Percentiles rank a stretch among this genome's conserved stretches.
Conservation (phyloP, 2,329 filamentous ascomycete genomes). For the Fusarium brevicatenulatum region DNA sequence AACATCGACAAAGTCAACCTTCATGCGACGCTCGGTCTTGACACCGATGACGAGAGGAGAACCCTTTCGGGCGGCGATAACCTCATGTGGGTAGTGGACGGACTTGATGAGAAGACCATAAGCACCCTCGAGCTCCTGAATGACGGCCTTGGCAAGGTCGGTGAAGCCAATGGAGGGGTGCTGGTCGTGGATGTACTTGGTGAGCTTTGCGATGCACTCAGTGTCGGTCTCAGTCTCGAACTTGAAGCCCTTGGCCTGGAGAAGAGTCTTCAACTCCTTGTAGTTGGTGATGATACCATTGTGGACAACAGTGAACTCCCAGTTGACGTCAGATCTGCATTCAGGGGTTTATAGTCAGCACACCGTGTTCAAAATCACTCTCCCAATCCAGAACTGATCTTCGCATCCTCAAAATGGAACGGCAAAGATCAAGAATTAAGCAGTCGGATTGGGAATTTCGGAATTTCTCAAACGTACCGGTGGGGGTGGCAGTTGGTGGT, state of each 20-base stretch:
- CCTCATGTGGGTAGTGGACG: conserved; percentile 97
- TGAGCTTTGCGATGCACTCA: conserved; percentile 98
- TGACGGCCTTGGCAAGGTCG: conserved; percentile 95
- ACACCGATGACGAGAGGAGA: conserved; percentile 98
- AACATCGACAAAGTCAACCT: conserved; percentile 99
- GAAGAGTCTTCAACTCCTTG: conserved; percentile 96
- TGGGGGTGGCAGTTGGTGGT: conserved; percentile 98
- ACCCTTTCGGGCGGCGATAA: conserved; percentile 97
- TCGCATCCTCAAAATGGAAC: not conserved
- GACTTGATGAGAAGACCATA: conserved; percentile 98
- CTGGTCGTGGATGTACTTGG: conserved; percentile 97
- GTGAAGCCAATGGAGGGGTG: conserved; percentile 96
- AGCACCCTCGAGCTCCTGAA: conserved; percentile 97
- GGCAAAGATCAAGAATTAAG: not conserved
- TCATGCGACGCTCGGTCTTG: conserved; percentile 98
- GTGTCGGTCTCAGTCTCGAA: conserved; percentile 99
- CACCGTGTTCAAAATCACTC: conserved; percentile 5
- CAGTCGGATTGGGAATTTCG: not conserved
- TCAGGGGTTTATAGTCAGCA: conserved; percentile 36
- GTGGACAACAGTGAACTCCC: conserved; percentile 98
- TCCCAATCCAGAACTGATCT: conserved; percentile 10
- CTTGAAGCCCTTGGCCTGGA: conserved; percentile 93
- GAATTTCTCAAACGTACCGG: conserved; percentile 69
- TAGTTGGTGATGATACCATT: conserved; percentile 99
- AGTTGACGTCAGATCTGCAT: conserved; percentile 85